Conservation (phyloP, 495 filamentous ascomycete genomes). For the Geopyxis carbonaria region DNA sequence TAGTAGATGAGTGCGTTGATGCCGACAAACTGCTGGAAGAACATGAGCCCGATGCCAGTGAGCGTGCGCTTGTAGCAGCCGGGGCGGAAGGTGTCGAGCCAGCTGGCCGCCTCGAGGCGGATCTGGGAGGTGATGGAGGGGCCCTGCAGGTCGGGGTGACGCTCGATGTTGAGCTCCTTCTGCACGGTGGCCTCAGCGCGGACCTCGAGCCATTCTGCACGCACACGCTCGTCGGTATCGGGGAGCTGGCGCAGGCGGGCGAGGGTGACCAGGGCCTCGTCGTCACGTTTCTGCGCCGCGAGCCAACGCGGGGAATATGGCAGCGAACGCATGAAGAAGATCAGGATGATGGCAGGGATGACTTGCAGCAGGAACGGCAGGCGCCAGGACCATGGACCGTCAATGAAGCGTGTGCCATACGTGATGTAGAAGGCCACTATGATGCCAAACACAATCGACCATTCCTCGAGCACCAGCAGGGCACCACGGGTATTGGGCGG, state of each 20-base stretch:
- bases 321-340: conserved; percentile 30
- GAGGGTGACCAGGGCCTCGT: conserved; percentile 33
- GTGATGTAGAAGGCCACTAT: conserved; percentile 36
- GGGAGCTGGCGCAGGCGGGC: conserved; percentile 32
- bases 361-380: conserved; percentile 37
- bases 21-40: conserved; percentile 31
- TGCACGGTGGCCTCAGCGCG: conserved; percentile 36
- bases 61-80: conserved; percentile 21
- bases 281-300: conserved; percentile 32
- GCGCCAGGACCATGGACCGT: conserved; percentile 21
- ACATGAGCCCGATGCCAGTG: conserved; percentile 16
- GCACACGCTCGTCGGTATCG: conserved; percentile 29
- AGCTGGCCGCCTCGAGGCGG: conserved; percentile 31
- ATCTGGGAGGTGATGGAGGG: conserved; percentile 6
- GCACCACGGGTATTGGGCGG: conserved; percentile 38
- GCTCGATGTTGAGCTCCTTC: conserved; percentile 30
- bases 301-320: conserved; percentile 41
- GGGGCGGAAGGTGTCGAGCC: conserved; percentile 31
- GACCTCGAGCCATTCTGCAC: conserved; percentile 36
- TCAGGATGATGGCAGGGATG: conserved; percentile 33
- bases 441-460: conserved; percentile 38
- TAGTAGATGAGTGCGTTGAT: conserved; percentile 35
- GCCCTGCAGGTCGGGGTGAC: conserved; percentile 26
- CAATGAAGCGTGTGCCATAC: conserved; percentile 36
- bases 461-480: conserved; percentile 38